A percentile compares a stretch with the other conserved stretches of the same genome.
Evolutionary conservation across 2,329 filamentous ascomycete species (phyloP).

Genomic region (Trichoderma citrinoviride): DNA sequence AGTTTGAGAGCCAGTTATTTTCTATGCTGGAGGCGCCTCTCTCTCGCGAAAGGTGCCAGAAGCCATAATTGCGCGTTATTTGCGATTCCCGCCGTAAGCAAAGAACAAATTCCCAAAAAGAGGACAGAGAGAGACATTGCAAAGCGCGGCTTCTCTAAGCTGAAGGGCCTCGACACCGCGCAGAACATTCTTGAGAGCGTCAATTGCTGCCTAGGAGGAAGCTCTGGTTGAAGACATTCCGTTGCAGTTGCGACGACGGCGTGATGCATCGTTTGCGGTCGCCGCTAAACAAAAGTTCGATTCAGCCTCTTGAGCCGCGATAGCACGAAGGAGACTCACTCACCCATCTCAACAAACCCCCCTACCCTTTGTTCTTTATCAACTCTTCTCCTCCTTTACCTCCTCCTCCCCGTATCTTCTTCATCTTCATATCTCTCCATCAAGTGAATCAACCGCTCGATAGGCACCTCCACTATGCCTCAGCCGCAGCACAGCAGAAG

Average conservation of each 20-base stretch:
- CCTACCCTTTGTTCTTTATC: too few relatives aligned
- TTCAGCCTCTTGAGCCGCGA: background rate
- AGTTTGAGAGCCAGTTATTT: background rate
- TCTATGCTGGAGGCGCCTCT: background rate
- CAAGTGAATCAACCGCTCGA: background rate
- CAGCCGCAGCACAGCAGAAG: constrained; percentile 11
- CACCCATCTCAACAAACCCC: background rate
- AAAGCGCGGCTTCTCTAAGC: too few relatives aligned
- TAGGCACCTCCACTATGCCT: background rate
- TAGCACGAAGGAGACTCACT: background rate
- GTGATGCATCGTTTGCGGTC: constrained; percentile 7
- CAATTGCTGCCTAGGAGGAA: background rate
- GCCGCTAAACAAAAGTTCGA: background rate
- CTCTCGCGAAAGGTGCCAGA: background rate
- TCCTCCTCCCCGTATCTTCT: too few relatives aligned
- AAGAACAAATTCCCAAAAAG: too few relatives aligned
- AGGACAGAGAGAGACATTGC: too few relatives aligned
- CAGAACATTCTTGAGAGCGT: background rate
- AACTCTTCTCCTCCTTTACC: too few relatives aligned
- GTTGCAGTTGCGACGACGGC: constrained; percentile 9
- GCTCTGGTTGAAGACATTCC: background rate
- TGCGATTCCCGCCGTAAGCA: too few relatives aligned
- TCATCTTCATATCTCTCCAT: too few relatives aligned
- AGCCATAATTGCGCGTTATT: background rate
- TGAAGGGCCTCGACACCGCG: too few relatives aligned